A percentile compares a stretch with the other conserved stretches of the same genome.
phyloP scores from a whole-genome alignment of 1,284 basidiomycete genomes.

The Tranzscheliella williamsii region DNA sequence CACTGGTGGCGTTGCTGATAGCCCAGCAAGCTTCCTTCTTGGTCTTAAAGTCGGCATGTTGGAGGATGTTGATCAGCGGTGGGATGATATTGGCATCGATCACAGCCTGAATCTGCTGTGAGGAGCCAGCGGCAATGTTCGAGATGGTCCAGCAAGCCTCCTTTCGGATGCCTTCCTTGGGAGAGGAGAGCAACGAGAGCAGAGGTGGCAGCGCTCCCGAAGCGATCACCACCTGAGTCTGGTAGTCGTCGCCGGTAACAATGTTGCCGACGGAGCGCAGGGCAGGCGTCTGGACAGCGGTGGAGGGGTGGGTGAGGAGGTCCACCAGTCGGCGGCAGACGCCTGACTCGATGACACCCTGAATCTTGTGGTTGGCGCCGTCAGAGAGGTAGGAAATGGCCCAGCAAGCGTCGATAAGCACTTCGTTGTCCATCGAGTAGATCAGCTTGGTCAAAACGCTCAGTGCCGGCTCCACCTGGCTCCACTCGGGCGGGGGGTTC shows the following conservation, averaged over 20 bases:
- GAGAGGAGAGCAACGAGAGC: slow-evolving; percentile 85
- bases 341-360: slow-evolving; percentile 97
- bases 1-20: slow-evolving; percentile 97
- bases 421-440: slow-evolving; percentile 98
- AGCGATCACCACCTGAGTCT: slow-evolving; percentile 97
- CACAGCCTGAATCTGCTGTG: slow-evolving; percentile 88
- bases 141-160: slow-evolving; percentile 99
- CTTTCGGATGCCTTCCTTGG: slow-evolving; percentile 89
- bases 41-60: slow-evolving; percentile 98
- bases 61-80: slow-evolving; percentile 96
- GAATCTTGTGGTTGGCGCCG: slow-evolving; percentile 99
- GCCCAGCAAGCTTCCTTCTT: slow-evolving; percentile 99
- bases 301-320: slow-evolving; percentile 91
- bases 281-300: slow-evolving; percentile 97
- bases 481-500: slow-evolving; percentile 60
- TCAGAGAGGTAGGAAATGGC: slow-evolving; percentile 99
- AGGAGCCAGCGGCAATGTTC: slow-evolving; percentile 95
- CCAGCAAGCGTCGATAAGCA: slow-evolving; percentile 99
- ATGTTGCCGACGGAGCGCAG: slow-evolving; percentile 98
- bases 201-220: slow-evolving; percentile 92
- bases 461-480: slow-evolving; percentile 80
- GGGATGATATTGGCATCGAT: slow-evolving; percentile 81
- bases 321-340: slow-evolving; percentile 97
- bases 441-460: slow-evolving; percentile 96
- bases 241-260: slow-evolving; percentile 96